A percentile compares a stretch with the other conserved stretches of the same genome.
Conservation (phyloP, 805 yeast genomes). For the Clavispora vitiphila region DNA sequence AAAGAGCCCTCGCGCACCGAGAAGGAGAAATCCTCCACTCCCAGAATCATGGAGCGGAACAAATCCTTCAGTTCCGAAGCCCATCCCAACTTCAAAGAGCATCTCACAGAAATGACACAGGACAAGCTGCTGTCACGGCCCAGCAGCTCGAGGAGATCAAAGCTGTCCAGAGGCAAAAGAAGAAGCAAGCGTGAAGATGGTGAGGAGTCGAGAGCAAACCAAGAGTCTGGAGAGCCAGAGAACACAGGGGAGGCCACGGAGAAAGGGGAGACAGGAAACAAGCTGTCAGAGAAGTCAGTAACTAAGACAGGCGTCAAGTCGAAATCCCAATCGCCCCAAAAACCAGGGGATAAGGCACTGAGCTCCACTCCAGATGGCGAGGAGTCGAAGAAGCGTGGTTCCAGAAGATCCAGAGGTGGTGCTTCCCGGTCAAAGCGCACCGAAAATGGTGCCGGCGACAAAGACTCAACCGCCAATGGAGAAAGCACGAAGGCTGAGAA, state of each 20-base stretch:
- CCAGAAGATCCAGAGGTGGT: background rate
- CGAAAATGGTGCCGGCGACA: background rate
- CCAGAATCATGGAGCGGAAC: slow-evolving; percentile 1
- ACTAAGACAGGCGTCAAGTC: no score
- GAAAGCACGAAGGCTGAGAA: background rate
- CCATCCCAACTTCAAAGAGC: slow-evolving; percentile 30
- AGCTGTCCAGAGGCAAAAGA: slow-evolving; percentile 14
- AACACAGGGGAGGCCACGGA: no score
- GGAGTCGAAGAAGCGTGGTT: background rate
- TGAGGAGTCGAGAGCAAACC: background rate
- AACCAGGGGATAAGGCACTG: background rate
- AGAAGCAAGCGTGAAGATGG: slow-evolving; percentile 11
- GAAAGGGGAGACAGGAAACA: no score
- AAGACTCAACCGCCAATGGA: background rate
- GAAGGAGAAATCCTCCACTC: background rate
- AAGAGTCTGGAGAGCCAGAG: no score
- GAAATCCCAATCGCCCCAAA: background rate
- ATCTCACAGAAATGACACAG: slow-evolving; percentile 22
- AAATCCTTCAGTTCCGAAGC: slow-evolving; percentile 8
- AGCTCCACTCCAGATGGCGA: background rate
- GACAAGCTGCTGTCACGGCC: background rate
- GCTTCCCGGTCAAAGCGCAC: background rate
- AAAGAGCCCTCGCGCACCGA: background rate
- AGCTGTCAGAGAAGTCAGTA: no score
- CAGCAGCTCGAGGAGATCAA: background rate